Evolutionary conservation across 306 rosid species (phyloP), one percentile per base, ranked within the genome.

Genomic region (Trichosanthes truncata): DNA sequence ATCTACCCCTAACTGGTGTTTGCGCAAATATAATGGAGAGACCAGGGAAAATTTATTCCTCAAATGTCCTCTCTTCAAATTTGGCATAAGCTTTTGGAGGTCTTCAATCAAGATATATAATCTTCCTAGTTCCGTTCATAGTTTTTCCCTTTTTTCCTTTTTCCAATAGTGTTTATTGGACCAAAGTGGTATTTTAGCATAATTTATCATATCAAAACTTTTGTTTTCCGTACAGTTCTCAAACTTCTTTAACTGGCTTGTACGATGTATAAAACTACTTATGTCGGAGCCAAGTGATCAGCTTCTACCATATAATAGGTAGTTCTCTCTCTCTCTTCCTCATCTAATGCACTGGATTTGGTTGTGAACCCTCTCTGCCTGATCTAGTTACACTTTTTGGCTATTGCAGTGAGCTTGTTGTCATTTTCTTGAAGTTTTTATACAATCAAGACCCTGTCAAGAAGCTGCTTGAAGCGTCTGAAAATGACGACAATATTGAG

Each of bases 231-330:
- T 61, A 77, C 97, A 94, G 98, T 91, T 89, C 85, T 93, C 95
- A 20, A 94, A 94, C 82, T 91, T 94, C 90, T 94, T 92, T 92
- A 92, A 94, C 86, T 94, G 98, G 98, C 98, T 94, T 78, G 79
- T 92, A 75, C 91, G 89, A 87, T 92, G 95, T 86, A 92, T 92
- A 84, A 92, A 89, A 84, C 78, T 94, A 59, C 97, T 94, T 52
- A 89, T 88, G 92, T 89, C 97, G 45, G 98, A 92, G 84, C 98
- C 97, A 41, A 92, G 98, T 33, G 97, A 94, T 88, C 98, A 92
- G 85, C 97, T 91, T 88, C 89, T 84, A 77, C 92, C 92, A 41
- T 90, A 89, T 85, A 92, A 86, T 85, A 94, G 98, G 98, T 92
- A 63, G 53, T 3, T 63, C 46, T 65, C 75, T 79, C 56, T 65